phyloP scores from a whole-genome alignment of 805 yeast genomes.

The Blastobotrys attinorum region DNA sequence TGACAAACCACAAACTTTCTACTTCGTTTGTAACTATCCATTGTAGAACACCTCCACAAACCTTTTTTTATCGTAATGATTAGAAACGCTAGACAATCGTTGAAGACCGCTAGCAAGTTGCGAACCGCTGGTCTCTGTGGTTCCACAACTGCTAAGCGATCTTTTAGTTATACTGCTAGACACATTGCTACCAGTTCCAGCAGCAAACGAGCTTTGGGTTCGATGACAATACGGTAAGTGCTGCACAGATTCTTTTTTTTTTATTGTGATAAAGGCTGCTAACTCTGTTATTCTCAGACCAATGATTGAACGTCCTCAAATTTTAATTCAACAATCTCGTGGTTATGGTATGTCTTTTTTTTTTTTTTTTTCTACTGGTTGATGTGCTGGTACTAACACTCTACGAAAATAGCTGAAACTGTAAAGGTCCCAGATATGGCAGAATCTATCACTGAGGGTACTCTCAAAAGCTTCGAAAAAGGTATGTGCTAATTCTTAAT shows the following conservation, averaged over 20 bases:
- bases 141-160: neutral
- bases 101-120: neutral
- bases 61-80: too few relatives aligned
- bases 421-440: slow-evolving; percentile 98
- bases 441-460: slow-evolving; percentile 96
- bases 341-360: slow-evolving; percentile 13
- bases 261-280: too few relatives aligned
- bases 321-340: slow-evolving; percentile 5
- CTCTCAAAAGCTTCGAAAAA: slow-evolving; percentile 53
- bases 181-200: too few relatives aligned
- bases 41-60: too few relatives aligned
- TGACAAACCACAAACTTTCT: too few relatives aligned
- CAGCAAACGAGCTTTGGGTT: too few relatives aligned
- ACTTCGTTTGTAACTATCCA: too few relatives aligned
- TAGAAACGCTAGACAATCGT: neutral
- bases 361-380: neutral
- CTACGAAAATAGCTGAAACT: slow-evolving; percentile 24
- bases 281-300: neutral
- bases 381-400: neutral
- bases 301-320: neutral
- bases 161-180: neutral
- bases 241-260: too few relatives aligned
- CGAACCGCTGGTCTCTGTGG: neutral
- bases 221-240: neutral
- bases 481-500: slow-evolving; percentile 6